Percentiles rank a stretch among this genome's conserved stretches.
These are phyloP conservation scores for Pseudogymnoascus sp. DNA, from an alignment of 2,329 filamentous ascomycete genomes.

Conservation along the genomic window DNA sequence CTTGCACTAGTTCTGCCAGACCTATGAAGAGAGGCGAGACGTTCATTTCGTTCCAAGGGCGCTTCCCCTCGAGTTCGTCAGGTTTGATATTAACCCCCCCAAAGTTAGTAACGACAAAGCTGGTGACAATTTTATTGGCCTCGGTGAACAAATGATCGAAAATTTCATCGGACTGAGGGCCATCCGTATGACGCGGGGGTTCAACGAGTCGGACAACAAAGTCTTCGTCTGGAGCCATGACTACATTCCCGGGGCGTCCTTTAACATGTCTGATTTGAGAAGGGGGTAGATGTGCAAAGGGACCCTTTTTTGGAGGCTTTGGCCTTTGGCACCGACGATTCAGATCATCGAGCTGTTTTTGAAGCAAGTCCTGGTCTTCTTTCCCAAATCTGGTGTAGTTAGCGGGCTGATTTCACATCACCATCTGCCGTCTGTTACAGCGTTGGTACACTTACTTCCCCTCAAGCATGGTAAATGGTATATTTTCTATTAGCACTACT, in stretches of 20 bases:
- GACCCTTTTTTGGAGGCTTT: not conserved
- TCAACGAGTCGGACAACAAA: not conserved
- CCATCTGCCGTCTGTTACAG: not conserved
- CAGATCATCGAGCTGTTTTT: not conserved
- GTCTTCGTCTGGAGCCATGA: not conserved
- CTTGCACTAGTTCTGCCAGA: not conserved
- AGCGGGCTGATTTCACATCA: not conserved
- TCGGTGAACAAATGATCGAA: not conserved
- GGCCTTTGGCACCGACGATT: not conserved
- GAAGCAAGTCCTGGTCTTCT: not conserved
- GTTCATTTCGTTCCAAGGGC: not conserved
- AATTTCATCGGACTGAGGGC: not conserved
- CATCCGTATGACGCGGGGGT: not conserved
- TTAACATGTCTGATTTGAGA: not conserved
- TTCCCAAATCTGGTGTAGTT: not conserved
- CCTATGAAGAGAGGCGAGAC: not conserved
- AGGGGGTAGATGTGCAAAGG: not conserved
- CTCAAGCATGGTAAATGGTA: not conserved
- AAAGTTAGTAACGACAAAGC: not conserved
- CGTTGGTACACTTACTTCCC: not conserved
- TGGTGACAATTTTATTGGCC: not conserved
- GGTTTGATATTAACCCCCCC: not conserved
- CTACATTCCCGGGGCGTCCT: not conserved
- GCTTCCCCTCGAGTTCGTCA: not conserved
- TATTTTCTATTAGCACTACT: not conserved